A percentile compares a stretch with the other conserved stretches of the same genome.
These are phyloP conservation scores for Biscutella laevigata DNA, from an alignment of 441 rosid species.

Conservation along the genomic window DNA sequence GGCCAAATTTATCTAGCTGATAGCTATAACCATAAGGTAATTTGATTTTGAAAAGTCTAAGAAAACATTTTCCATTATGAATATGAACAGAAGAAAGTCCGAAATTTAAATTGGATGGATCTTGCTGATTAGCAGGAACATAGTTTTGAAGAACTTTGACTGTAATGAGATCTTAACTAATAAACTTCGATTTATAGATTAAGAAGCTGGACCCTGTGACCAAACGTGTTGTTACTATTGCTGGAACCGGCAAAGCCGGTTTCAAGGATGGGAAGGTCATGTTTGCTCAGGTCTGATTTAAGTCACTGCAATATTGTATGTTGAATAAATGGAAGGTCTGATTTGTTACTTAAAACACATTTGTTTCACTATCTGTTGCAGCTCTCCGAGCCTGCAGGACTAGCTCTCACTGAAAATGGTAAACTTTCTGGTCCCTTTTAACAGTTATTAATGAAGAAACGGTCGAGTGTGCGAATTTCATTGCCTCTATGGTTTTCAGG, in stretches of 20 bases:
- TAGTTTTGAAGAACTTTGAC: background rate
- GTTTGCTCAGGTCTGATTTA: conserved; percentile 56
- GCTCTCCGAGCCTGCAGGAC: conserved; percentile 96
- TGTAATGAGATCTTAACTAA: background rate
- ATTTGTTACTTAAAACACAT: background rate
- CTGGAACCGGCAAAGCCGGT: conserved; percentile 96
- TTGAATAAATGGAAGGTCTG: background rate
- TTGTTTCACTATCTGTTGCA: conserved; percentile 31
- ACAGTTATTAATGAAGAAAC: background rate
- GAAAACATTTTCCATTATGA: background rate
- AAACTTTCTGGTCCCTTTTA: conserved; percentile 20
- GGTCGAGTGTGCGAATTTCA: background rate
- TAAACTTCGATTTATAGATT: conserved; percentile 37
- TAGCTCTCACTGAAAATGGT: conserved; percentile 72
- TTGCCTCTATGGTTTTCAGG: conserved; percentile 33
- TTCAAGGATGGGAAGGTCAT: conserved; percentile 74
- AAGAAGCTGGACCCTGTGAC: conserved; percentile 75
- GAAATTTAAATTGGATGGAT: background rate
- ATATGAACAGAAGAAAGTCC: background rate
- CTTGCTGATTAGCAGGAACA: background rate
- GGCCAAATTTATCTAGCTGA: conserved; percentile 84
- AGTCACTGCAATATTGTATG: background rate
- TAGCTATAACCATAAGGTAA: conserved; percentile 95
- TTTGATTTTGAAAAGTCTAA: background rate
- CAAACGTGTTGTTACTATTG: conserved; percentile 64